Base-by-base conservation (phyloP, 768 basidiomycete genomes). In the Trametes sanguinea region DNA sequence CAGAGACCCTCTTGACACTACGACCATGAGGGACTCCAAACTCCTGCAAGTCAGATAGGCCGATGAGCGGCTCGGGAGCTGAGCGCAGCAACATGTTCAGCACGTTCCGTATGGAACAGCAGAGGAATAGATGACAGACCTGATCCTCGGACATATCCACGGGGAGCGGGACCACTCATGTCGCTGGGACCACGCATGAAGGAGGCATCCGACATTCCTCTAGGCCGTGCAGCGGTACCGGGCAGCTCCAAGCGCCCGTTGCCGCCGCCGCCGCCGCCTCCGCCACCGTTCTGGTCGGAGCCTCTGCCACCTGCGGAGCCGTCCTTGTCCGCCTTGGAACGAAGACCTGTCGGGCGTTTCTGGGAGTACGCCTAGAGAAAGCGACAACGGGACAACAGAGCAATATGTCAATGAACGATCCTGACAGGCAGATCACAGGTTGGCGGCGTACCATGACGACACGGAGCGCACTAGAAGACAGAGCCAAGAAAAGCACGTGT, bases 181-280 rank as follows among this genome's bases (percentile, higher is more conserved):
- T 65, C 76, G 9, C 66, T 48, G 55, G 65, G 52, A 27, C 73
- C 65, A 7, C 74, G 71, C 65, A 74, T 68, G 14, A 71, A 72
- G 51, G 69, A 82, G n/a, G 84, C 82, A 68, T 92, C 90, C 33
- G 88, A 89, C 63, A 89, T 84, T n/a, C 89, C 89, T 54, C 90
- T 82, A 17, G 87, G 86, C 2, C 83, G 80, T 13, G 83, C 35
- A 6, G 35, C 69, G 65, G 72, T 73, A 32, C 67, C 57, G 62
- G 80, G 73, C 71, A 67, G 62, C 61, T 76, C 67, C 65, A 72
- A 64, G 22, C 73, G 64, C 16, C 73, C 72, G 30, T 74, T 73
- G 45, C 76, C 79, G 27, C 79, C 76, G 46, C 74, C 74, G 11
- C 79, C 75, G 47, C 74, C 74, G 11, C 79, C 75, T 45, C 70